Conservation (phyloP, 345 rosid genomes). For the Eucalyptus sp. region DNA sequence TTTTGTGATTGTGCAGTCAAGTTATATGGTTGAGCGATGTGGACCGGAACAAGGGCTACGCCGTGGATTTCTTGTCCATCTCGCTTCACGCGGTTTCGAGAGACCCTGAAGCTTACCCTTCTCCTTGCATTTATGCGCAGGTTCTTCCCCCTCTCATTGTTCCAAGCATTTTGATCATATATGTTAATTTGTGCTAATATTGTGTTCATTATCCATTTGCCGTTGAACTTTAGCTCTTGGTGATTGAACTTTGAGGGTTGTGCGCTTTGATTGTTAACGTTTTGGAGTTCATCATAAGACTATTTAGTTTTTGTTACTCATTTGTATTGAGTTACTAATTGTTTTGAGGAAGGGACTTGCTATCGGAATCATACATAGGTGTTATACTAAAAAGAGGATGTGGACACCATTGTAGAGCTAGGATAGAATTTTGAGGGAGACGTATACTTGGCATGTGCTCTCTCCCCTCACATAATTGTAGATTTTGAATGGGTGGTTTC, state of each 20-base stretch:
- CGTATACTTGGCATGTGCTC: background rate
- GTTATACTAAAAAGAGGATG: background rate
- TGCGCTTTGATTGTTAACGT: background rate
- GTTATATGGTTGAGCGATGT: constrained; percentile 82
- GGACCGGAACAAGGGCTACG: constrained; percentile 60
- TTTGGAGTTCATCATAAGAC: background rate
- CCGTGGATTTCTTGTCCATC: constrained; percentile 75
- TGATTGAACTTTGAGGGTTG: background rate
- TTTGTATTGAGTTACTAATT: background rate
- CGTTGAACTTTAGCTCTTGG: background rate
- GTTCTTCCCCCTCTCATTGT: constrained; percentile 10
- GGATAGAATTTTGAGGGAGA: background rate
- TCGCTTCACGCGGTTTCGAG: constrained; percentile 88
- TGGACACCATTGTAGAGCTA: background rate
- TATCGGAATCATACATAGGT: background rate
- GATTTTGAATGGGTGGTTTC: background rate
- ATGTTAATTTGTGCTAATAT: background rate
- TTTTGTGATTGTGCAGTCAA: constrained; percentile 34
- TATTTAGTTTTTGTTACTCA: background rate
- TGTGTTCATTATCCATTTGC: background rate
- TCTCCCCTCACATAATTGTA: background rate
- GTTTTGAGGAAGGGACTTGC: background rate
- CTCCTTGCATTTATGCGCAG: constrained; percentile 91
- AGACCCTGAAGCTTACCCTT: constrained; percentile 76
- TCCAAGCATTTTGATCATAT: background rate